Conservation (phyloP, 2,329 filamentous ascomycete species). For the Geosmithia flava region DNA sequence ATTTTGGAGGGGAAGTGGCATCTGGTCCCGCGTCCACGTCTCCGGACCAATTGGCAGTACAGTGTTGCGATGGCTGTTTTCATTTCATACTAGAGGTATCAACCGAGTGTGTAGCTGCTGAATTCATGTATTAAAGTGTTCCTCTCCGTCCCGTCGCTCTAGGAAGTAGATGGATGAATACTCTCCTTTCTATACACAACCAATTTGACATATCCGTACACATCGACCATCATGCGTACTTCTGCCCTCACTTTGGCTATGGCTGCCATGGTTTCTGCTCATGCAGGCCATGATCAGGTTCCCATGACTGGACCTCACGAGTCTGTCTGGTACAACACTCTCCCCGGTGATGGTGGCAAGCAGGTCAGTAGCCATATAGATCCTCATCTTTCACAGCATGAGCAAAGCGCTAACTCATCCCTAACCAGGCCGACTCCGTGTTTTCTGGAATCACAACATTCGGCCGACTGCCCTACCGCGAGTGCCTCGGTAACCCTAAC, state of each 20-base stretch:
- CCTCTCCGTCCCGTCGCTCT: no score
- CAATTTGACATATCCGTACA: neutral
- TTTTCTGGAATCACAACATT: slow-evolving; percentile 85
- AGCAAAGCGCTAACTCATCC: slow-evolving; percentile 52
- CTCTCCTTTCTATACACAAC: neutral
- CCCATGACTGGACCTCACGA: slow-evolving; percentile 57
- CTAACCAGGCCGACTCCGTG: slow-evolving; percentile 62
- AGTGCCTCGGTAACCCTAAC: slow-evolving; percentile 58
- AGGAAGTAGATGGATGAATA: neutral
- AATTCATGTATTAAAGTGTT: no score
- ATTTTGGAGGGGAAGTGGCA: no score
- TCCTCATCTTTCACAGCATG: neutral
- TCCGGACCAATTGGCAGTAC: no score
- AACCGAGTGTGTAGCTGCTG: no score
- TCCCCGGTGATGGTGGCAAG: slow-evolving; percentile 75
- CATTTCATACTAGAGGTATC: no score
- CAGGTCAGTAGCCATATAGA: slow-evolving; percentile 39
- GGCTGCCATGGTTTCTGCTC: slow-evolving; percentile 41
- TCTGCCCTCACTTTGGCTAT: slow-evolving; percentile 23
- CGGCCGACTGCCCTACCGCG: slow-evolving; percentile 64
- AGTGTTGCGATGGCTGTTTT: no score
- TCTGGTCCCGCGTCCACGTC: no score
- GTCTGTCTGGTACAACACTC: slow-evolving; percentile 68
- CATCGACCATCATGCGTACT: neutral
- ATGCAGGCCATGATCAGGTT: slow-evolving; percentile 48